Conservation (phyloP, 2,329 filamentous ascomycete species). For the Cercospora sp. region DNA sequence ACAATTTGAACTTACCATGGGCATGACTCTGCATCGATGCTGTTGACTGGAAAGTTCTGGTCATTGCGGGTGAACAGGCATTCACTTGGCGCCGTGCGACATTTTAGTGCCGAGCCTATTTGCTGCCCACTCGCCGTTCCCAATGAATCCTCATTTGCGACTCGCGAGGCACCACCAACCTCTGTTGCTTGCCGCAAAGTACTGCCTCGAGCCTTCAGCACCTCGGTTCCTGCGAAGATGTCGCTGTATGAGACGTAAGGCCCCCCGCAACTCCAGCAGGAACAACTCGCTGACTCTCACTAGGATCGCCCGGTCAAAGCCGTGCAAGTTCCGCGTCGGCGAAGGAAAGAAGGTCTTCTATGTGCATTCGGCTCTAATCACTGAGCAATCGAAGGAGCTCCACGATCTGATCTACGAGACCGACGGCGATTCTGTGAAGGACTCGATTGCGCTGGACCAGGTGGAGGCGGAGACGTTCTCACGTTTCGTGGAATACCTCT, state of each 20-base stretch:
- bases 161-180: not conserved
- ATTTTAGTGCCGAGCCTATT: not conserved
- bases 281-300: not conserved
- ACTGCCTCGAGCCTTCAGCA: not conserved
- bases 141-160: not conserved
- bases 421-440: not conserved
- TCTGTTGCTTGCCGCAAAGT: not conserved
- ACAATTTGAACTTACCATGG: not conserved
- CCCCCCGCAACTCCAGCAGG: not conserved
- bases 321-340: conserved; percentile 10
- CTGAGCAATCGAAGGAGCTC: not conserved
- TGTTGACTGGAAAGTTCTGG: not conserved
- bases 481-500: conserved; percentile 19
- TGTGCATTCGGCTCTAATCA: not conserved
- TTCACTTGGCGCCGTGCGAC: not conserved
- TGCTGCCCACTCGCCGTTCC: not conserved
- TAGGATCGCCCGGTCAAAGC: conserved; percentile 11
- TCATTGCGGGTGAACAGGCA: not conserved
- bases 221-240: not conserved
- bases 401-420: not conserved
- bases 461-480: conserved; percentile 18
- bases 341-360: conserved; percentile 5
- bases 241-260: not conserved
- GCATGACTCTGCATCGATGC: not conserved
- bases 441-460: not conserved